These are phyloP conservation scores for Neopestalotiopsis sp. DNA, from an alignment of 2,329 filamentous ascomycete species.

Conservation along the genomic window DNA sequence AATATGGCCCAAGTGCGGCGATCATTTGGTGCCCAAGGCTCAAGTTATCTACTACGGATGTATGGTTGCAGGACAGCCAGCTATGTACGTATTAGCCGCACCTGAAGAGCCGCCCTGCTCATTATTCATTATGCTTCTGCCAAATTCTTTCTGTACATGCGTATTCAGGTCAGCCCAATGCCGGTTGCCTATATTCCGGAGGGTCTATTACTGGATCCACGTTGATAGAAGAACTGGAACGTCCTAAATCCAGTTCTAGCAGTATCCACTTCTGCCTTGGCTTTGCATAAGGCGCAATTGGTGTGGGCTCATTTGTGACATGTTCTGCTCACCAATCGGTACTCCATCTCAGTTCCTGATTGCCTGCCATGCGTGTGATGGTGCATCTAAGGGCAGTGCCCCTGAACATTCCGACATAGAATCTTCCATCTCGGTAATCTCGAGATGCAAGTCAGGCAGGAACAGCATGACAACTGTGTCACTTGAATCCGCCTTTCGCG, in stretches of 20 bases:
- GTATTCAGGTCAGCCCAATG: conserved; percentile 19
- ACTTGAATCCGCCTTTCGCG: conserved; percentile 26
- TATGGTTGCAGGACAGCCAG: conserved; percentile 6
- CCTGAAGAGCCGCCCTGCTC: conserved; percentile 11
- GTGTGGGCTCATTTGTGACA: neutral
- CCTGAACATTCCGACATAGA: conserved; percentile 24
- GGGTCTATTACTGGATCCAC: conserved; percentile 43
- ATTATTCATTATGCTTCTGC: conserved; percentile 1
- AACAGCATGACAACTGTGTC: conserved; percentile 30
- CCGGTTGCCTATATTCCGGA: conserved; percentile 16
- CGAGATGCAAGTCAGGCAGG: conserved; percentile 22
- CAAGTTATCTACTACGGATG: neutral
- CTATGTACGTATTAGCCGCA: conserved; percentile 7
- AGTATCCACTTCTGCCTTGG: conserved; percentile 38
- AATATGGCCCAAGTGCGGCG: conserved; percentile 5
- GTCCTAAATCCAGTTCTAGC: conserved; percentile 31
- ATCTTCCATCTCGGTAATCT: conserved; percentile 2
- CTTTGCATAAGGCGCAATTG: conserved; percentile 31
- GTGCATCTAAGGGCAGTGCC: conserved; percentile 21
- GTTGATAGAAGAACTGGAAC: conserved; percentile 34
- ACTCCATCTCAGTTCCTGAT: conserved; percentile 11
- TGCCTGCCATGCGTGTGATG: conserved; percentile 19
- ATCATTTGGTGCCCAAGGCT: conserved; percentile 9
- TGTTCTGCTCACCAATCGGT: conserved; percentile 4
- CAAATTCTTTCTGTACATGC: conserved; percentile 17